A percentile compares a stretch with the other conserved stretches of the same genome.
Conservation (phyloP, 2,329 filamentous ascomycete genomes). For the Ophiobolus disseminans region DNA sequence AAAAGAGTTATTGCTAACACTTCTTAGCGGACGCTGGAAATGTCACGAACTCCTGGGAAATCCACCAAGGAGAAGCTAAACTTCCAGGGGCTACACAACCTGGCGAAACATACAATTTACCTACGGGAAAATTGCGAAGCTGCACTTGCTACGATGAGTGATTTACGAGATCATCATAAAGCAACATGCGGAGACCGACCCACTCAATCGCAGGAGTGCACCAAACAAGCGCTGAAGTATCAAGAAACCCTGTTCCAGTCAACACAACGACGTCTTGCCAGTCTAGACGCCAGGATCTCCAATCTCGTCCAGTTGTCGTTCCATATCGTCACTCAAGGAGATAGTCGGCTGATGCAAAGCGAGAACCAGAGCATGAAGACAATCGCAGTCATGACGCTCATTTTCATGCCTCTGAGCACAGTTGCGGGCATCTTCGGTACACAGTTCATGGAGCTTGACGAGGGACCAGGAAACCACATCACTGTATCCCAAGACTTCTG, state of each 20-base stretch:
- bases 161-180: slow-evolving; percentile 30
- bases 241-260: slow-evolving; percentile 43
- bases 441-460: slow-evolving; percentile 35
- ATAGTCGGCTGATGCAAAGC: slow-evolving; percentile 45
- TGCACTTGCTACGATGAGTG: slow-evolving; percentile 34
- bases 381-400: slow-evolving; percentile 53
- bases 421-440: slow-evolving; percentile 40
- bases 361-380: slow-evolving; percentile 56
- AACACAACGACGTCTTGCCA: slow-evolving; percentile 42
- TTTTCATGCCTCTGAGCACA: slow-evolving; percentile 53
- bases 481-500: slow-evolving; percentile 39
- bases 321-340: slow-evolving; percentile 50
- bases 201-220: slow-evolving; percentile 12
- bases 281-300: slow-evolving; percentile 46
- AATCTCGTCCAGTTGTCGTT: slow-evolving; percentile 51
- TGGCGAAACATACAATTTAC: slow-evolving; percentile 50
- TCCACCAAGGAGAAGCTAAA: slow-evolving; percentile 25
- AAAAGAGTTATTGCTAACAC: slow-evolving; percentile 7
- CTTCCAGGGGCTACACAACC: slow-evolving; percentile 44
- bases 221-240: slow-evolving; percentile 35
- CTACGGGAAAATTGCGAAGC: slow-evolving; percentile 47
- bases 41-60: slow-evolving; percentile 24
- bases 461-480: slow-evolving; percentile 25
- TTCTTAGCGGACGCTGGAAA: slow-evolving; percentile 27
- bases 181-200: slow-evolving; percentile 5